These are phyloP conservation scores for Claviceps sp. DNA, from an alignment of 2,329 filamentous ascomycete genomes.

Conservation along the genomic window DNA sequence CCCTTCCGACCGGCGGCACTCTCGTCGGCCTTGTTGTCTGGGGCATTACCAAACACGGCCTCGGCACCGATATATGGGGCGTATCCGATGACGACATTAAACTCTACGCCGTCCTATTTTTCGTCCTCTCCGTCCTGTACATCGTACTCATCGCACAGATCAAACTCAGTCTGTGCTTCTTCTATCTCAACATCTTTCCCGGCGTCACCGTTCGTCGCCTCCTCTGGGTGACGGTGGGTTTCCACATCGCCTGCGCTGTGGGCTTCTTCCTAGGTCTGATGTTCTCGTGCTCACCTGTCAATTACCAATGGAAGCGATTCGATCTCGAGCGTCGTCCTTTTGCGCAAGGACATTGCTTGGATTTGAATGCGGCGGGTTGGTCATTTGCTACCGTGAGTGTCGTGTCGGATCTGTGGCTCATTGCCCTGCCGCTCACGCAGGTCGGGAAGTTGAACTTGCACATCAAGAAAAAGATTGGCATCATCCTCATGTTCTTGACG, in stretches of 20 bases:
- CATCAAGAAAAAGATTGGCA: conserved; percentile 4
- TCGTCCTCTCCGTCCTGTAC: conserved; percentile 22
- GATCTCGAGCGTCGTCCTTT: background rate
- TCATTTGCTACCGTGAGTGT: background rate
- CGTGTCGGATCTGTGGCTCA: conserved; percentile 2
- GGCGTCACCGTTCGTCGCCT: conserved; percentile 14
- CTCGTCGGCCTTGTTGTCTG: conserved; percentile 10
- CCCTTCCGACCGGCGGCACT: conserved; percentile 10
- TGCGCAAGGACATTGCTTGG: background rate
- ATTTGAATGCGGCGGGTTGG: background rate
- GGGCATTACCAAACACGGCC: conserved; percentile 12
- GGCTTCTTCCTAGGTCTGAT: conserved; percentile 19
- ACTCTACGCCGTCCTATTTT: conserved; percentile 22
- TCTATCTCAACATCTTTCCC: conserved; percentile 31
- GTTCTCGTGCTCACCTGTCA: conserved; percentile 26
- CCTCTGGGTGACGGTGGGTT: conserved; percentile 19
- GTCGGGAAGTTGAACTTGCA: background rate
- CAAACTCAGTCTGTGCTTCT: conserved; percentile 27
- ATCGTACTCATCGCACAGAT: conserved; percentile 23
- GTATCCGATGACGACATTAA: background rate
- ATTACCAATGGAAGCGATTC: conserved; percentile 25
- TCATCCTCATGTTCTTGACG: conserved; percentile 3
- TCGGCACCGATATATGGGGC: conserved; percentile 10
- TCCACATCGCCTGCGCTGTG: conserved; percentile 17
- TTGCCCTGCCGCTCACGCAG: conserved; percentile 3